phyloP scores from a whole-genome alignment of 768 basidiomycete genomes.

The Rhodosporidiobolus odoratus region DNA sequence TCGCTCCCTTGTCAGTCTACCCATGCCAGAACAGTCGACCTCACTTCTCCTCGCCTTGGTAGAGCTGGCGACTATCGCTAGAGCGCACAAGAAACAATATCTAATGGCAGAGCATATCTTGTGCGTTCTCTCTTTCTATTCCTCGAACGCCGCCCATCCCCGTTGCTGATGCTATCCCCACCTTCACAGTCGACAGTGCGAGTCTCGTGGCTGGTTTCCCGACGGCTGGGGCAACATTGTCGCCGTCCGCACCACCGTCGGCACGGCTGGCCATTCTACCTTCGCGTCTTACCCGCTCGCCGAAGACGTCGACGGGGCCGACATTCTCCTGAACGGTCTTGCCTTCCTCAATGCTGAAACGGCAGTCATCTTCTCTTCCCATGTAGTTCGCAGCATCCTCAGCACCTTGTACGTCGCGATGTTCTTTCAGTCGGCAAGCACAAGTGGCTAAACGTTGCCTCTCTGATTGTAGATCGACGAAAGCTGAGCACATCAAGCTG shows the following conservation, averaged over 20 bases:
- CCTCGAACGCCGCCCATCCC: too few relatives aligned
- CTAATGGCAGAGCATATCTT: conserved; percentile 22
- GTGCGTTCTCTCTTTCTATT: background rate
- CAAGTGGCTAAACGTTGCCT: too few relatives aligned
- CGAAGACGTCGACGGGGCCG: conserved; percentile 25
- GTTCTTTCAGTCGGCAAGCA: too few relatives aligned
- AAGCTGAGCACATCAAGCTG: conserved; percentile 4
- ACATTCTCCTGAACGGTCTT: conserved; percentile 16
- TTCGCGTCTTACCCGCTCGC: conserved; percentile 26
- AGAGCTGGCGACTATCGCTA: conserved; percentile 10
- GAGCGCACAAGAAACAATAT: conserved; percentile 14
- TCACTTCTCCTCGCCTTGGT: too few relatives aligned
- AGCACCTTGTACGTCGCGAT: background rate
- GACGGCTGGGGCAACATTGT: conserved; percentile 33
- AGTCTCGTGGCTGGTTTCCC: conserved; percentile 27
- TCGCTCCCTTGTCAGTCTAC: background rate
- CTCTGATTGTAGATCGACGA: too few relatives aligned
- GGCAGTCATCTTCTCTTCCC: conserved; percentile 25
- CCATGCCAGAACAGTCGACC: too few relatives aligned
- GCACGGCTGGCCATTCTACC: conserved; percentile 11
- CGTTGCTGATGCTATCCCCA: background rate
- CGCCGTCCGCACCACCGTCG: conserved; percentile 24
- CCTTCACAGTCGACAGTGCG: conserved; percentile 14
- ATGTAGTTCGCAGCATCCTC: conserved; percentile 23
- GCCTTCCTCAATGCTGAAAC: conserved; percentile 27